Base-by-base conservation (phyloP, 2,329 filamentous ascomycete genomes). In the Fusarium stilboides region DNA sequence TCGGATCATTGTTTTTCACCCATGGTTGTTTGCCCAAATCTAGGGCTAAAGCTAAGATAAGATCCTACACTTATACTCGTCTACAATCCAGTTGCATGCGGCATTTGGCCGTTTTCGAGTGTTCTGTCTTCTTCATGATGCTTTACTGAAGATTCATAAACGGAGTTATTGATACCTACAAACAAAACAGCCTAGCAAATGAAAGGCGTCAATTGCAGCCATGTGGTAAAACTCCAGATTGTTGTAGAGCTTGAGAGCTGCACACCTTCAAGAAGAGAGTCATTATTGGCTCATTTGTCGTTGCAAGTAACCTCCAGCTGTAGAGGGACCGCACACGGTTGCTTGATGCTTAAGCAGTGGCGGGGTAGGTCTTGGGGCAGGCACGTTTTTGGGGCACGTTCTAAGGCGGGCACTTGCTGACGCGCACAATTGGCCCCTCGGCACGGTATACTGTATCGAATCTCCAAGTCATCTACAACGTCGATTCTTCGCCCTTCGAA, bases 261-360 rank as follows among this genome's bases (percentile, higher is more conserved):
- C 77, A 78, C 77, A 77, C 70, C 71, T 63, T 57, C 33, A 43
- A 54, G 57, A 45, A 34, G 53, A 46, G 72, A 49, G 59, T 45
- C 54, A 58, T 66, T 28, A 79, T 79, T 79, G 77, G 77, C 46
- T 65, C 56, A 40, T 12, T 28, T 15, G 24, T 46, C 31, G 15
- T 28, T n/a, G 8, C 26, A 28, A 31, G 24, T 40, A 49, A 33
- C 28, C n/a, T 39, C 28, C 28, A 42, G 22, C 19, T 33, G 22
- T 14, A 36, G 40, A 44, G 19, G 33, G 51, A 52, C 45, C 24
- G 62, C 47, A 50, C 19, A 20, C 40, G 39, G 37, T 51, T 61
- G 20, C 42, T 47, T 22, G 40, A 63, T 67, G 49, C 52, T 54
- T 51, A 56, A 54, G 53, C 57, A 46, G 46, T 57, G 62, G 67